phyloP scores from a whole-genome alignment of 2,329 filamentous ascomycete genomes.

The Colletotrichum horii region DNA sequence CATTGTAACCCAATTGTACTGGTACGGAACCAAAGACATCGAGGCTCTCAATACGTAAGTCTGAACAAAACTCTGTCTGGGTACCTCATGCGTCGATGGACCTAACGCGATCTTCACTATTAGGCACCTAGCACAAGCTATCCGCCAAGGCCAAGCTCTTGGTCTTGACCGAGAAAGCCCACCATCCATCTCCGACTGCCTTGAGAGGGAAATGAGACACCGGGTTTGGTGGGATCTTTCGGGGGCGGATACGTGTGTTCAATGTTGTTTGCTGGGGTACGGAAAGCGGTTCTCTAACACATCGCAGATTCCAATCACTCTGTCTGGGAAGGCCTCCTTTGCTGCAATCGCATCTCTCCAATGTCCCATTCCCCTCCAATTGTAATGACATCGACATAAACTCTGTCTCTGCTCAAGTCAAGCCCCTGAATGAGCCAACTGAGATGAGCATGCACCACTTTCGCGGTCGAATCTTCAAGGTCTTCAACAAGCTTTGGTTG shows the following conservation, averaged over 20 bases:
- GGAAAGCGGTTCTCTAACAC: neutral
- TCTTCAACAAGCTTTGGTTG: conserved; percentile 13
- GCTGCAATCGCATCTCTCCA: neutral
- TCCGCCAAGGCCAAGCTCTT: neutral
- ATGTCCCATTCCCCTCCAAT: neutral
- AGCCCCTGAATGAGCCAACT: conserved; percentile 17
- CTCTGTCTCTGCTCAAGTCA: neutral
- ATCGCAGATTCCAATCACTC: neutral
- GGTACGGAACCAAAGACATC: conserved; percentile 34
- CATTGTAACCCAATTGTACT: conserved; percentile 30
- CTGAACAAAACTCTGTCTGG: neutral
- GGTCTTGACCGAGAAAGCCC: neutral
- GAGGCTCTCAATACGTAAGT: conserved; percentile 36
- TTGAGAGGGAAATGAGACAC: neutral
- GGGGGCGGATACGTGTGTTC: neutral
- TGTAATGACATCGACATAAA: conserved; percentile 16
- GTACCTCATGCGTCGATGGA: neutral
- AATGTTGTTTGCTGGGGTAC: too few relatives aligned
- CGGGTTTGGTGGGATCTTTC: neutral
- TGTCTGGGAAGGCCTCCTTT: neutral
- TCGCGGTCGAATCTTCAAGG: conserved; percentile 17
- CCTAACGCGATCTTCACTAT: neutral
- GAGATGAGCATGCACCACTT: conserved; percentile 23
- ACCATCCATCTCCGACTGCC: neutral
- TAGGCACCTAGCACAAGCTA: neutral